phyloP scores from a whole-genome alignment of 2,329 filamentous ascomycete genomes.

The Berkeleyomyces basicola region DNA sequence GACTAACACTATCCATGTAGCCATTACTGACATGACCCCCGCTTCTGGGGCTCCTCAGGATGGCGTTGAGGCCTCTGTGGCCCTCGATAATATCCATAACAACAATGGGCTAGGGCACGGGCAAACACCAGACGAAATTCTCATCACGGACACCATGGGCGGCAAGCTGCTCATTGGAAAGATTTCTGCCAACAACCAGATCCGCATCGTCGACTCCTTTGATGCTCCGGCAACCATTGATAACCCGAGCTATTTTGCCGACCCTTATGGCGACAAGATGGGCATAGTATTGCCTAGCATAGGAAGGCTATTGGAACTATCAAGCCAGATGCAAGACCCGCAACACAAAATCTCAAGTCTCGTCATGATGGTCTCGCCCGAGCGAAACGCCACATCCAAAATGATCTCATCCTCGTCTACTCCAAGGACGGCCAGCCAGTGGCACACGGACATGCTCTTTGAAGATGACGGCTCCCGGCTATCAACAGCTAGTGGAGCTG shows the following conservation, averaged over 20 bases:
- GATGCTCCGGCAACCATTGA: conserved; percentile 26
- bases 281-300: conserved; percentile 37
- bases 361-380: conserved; percentile 12
- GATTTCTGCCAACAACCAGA: conserved; percentile 10
- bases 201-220: conserved; percentile 13
- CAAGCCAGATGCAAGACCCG: conserved; percentile 19
- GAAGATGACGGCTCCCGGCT: conserved; percentile 38
- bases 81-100: conserved; percentile 30
- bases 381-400: conserved; percentile 7
- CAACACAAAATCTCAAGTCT: conserved; percentile 14
- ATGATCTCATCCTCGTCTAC: not conserved
- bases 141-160: conserved; percentile 27
- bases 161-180: conserved; percentile 26
- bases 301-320: conserved; percentile 24
- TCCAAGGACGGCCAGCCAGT: conserved; percentile 16
- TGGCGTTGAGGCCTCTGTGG: conserved; percentile 28
- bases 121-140: conserved; percentile 23
- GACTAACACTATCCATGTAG: conserved; percentile 29
- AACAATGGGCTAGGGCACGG: conserved; percentile 42
- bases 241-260: conserved; percentile 41
- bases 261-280: conserved; percentile 36
- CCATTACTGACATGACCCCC: conserved; percentile 11
- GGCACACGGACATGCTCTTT: conserved; percentile 34
- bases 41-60: conserved; percentile 17
- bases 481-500: conserved; percentile 32